phyloP scores from a whole-genome alignment of 1,139 yeast species.

The Candida sp. region DNA sequence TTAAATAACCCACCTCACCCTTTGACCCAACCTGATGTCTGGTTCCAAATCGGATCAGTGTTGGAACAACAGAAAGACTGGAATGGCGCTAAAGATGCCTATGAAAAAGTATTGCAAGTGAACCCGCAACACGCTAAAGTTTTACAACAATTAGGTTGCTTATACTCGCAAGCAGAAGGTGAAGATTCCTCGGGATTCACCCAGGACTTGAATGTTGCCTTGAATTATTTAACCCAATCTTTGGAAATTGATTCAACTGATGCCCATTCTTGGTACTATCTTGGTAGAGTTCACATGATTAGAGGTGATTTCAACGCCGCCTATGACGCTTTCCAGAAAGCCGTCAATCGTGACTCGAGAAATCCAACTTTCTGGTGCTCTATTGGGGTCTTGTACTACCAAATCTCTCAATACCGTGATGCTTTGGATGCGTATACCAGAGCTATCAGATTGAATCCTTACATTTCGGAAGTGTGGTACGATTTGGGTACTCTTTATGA shows the following conservation, averaged over 20 bases:
- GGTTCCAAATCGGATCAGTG: conserved; percentile 98
- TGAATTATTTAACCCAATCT: conserved; percentile 78
- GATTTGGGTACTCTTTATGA: conserved; percentile 96
- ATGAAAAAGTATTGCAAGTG: conserved; percentile 85
- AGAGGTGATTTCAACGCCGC: conserved; percentile 94
- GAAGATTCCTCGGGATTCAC: conserved; percentile 21
- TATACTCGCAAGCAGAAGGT: conserved; percentile 75
- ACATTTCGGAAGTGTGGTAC: conserved; percentile 97
- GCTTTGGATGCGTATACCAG: conserved; percentile 97
- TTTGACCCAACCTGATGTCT: conserved; percentile 91
- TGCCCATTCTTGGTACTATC: conserved; percentile 95
- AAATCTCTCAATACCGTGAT: conserved; percentile 92
- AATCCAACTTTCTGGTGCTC: conserved; percentile 99
- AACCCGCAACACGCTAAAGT: conserved; percentile 96
- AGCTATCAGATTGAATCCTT: conserved; percentile 93
- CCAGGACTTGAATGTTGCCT: conserved; percentile 81
- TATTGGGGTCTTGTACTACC: conserved; percentile 94
- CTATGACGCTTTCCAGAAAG: conserved; percentile 97
- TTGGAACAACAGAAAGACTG: conserved; percentile 93
- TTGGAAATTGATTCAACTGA: conserved; percentile 87
- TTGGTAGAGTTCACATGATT: conserved; percentile 97
- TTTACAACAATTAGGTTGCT: conserved; percentile 92
- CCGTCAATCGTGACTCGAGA: conserved; percentile 93
- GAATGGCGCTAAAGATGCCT: conserved; percentile 90
- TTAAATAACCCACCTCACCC: conserved; percentile 92